phyloP scores from a whole-genome alignment of 805 yeast species.

The Candida silvicultrix region DNA sequence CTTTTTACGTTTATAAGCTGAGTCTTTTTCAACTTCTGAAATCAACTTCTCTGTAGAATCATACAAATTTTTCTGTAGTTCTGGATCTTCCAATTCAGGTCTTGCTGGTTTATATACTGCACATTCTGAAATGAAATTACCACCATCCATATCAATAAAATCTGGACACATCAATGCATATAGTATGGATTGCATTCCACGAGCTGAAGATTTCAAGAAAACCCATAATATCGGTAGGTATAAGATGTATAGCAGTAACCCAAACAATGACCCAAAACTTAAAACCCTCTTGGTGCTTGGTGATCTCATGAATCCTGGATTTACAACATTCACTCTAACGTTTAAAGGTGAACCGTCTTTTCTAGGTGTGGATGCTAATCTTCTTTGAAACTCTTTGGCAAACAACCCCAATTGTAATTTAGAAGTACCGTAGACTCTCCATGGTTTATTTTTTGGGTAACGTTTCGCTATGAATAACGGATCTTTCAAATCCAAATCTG shows the following conservation, averaged over 20 bases:
- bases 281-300: slow-evolving; percentile 76
- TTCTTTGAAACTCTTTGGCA: slow-evolving; percentile 72
- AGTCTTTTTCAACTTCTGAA: slow-evolving; percentile 55
- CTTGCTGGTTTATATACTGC: slow-evolving; percentile 46
- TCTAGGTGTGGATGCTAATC: slow-evolving; percentile 51
- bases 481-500: slow-evolving; percentile 53
- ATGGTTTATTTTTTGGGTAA: slow-evolving; percentile 60
- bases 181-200: slow-evolving; percentile 76
- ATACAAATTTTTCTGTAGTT: slow-evolving; percentile 53
- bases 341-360: slow-evolving; percentile 68
- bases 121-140: slow-evolving; percentile 72
- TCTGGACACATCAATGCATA: slow-evolving; percentile 71
- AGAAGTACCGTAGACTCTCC: slow-evolving; percentile 76
- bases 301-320: slow-evolving; percentile 90
- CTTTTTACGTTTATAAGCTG: slow-evolving; percentile 61
- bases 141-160: slow-evolving; percentile 54
- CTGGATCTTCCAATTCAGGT: slow-evolving; percentile 55
- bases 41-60: slow-evolving; percentile 57
- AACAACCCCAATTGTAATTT: slow-evolving; percentile 71
- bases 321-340: slow-evolving; percentile 66
- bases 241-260: slow-evolving; percentile 57
- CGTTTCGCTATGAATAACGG: slow-evolving; percentile 53
- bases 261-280: slow-evolving; percentile 66
- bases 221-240: slow-evolving; percentile 82
- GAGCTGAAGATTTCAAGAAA: slow-evolving; percentile 63